Evolutionary conservation across 176 grass and related monocot genomes (phyloP), one percentile per base, ranked within the genome.

Genomic region (Miscanthus lutarioriparius): DNA sequence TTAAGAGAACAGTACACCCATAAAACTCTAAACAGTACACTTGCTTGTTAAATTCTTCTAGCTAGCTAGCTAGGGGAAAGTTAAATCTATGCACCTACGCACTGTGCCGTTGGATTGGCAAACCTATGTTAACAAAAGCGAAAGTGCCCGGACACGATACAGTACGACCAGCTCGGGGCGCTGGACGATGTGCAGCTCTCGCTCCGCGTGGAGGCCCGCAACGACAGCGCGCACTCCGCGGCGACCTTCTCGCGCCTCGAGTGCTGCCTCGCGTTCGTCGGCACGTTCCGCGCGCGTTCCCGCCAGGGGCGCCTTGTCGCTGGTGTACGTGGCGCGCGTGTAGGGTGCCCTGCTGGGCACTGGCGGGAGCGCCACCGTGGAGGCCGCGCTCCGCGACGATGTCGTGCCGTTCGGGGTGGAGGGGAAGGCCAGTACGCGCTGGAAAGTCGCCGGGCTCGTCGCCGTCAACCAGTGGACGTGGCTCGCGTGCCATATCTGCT

Each of bases 331-430:
- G 38, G 87, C 89, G 74, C 77, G 79, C 1, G 86, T 91, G 2
- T 59, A 16, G 6, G 67, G 85, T 0, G 77, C 88, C 8, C 89
- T 91, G 61, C 85, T 98, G 1, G 91, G 90, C 45, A 17, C 20
- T 65, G 12, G 32, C 11, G 73, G 70, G 0, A 86, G 87, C 76
- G 79, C 39, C 4, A 83, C 83, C 61, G 75, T 98, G 91, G 89
- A 92, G 82, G 5, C 25, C 9, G 89, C 93, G 54, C 73, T 98
- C 11, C 64, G 85, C 16, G 49, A 38, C 19, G 85, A 67, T 27
- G 40, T 88, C 12, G 90, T 98, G 78, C 91, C 93, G 22, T 98
- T 98, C 77, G 3, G 14, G 22, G 56, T 98, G 59, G 69, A 27
- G 0, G 96, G 96, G 59, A 77, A 86, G 33, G 87, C 89, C 19